Evolutionary conservation across 2,329 filamentous ascomycete genomes (phyloP).

Genomic region (Epichloe elymi): DNA sequence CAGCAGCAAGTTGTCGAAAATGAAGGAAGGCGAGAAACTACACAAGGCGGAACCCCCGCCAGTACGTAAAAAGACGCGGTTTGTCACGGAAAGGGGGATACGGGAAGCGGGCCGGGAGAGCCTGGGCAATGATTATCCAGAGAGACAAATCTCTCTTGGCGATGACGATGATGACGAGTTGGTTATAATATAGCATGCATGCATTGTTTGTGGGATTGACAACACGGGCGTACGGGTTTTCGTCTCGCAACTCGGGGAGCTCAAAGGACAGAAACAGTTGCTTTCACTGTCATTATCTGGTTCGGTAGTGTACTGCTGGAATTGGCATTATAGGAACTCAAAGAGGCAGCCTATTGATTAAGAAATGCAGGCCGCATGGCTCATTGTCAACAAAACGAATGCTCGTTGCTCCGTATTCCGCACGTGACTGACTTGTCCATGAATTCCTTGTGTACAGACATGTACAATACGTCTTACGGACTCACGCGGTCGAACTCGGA

Average conservation of each 20-base stretch:
- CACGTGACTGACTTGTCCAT: no score
- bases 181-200: slow-evolving; percentile 28
- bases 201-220: background rate
- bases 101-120: slow-evolving; percentile 65
- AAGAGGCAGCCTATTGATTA: background rate
- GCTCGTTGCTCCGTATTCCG: no score
- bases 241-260: background rate
- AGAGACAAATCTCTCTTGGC: slow-evolving; percentile 22
- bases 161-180: slow-evolving; percentile 40
- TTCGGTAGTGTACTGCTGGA: background rate
- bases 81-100: slow-evolving; percentile 66
- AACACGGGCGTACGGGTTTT: background rate
- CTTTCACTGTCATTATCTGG: background rate
- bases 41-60: slow-evolving; percentile 24
- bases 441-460: no score
- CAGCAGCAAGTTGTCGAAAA: slow-evolving; percentile 42
- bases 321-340: background rate
- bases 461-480: no score
- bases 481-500: no score
- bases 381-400: no score
- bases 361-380: background rate
- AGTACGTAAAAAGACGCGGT: slow-evolving; percentile 62
- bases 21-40: slow-evolving; percentile 48
- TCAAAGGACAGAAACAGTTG: background rate
- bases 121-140: slow-evolving; percentile 38